Evolutionary conservation across 2,329 filamentous ascomycete genomes (phyloP).

Genomic region (Stachybotrys echinatus): DNA sequence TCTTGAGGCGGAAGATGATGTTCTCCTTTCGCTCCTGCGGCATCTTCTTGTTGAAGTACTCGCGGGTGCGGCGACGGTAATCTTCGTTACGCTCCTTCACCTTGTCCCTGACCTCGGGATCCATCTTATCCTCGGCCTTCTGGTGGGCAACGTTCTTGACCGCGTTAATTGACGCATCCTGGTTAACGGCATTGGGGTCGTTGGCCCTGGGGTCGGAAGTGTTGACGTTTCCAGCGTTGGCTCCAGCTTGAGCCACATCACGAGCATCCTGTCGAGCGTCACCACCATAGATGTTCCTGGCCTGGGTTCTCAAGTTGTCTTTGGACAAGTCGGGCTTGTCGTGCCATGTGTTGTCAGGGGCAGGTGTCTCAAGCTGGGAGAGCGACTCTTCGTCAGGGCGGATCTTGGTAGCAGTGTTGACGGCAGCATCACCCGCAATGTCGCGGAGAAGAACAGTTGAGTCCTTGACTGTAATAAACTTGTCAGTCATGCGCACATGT

Average conservation of each 20-base stretch:
- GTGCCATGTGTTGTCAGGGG: conserved; percentile 90
- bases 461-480: conserved; percentile 57
- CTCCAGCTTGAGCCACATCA: conserved; percentile 53
- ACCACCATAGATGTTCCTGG: conserved; percentile 57
- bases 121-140: conserved; percentile 56
- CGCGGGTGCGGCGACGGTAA: conserved; percentile 47
- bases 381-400: conserved; percentile 76
- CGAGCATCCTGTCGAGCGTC: conserved; percentile 52
- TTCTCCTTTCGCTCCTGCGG: conserved; percentile 90
- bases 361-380: conserved; percentile 72
- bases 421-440: conserved; percentile 85
- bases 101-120: conserved; percentile 57
- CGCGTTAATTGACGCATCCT: conserved; percentile 23
- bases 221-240: conserved; percentile 47
- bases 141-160: conserved; percentile 44
- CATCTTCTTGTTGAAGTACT: conserved; percentile 82
- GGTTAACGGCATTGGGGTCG: conserved; percentile 48
- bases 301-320: conserved; percentile 62
- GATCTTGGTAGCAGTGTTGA: conserved; percentile 68
- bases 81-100: conserved; percentile 37
- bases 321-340: conserved; percentile 73
- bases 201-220: conserved; percentile 44
- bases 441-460: conserved; percentile 76
- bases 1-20: conserved; percentile 86
- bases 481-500: conserved; percentile 11